Evolutionary conservation across 2,329 filamentous ascomycete species (phyloP), one percentile per base, ranked within the genome.

Genomic region (Penicillium expansum): DNA sequence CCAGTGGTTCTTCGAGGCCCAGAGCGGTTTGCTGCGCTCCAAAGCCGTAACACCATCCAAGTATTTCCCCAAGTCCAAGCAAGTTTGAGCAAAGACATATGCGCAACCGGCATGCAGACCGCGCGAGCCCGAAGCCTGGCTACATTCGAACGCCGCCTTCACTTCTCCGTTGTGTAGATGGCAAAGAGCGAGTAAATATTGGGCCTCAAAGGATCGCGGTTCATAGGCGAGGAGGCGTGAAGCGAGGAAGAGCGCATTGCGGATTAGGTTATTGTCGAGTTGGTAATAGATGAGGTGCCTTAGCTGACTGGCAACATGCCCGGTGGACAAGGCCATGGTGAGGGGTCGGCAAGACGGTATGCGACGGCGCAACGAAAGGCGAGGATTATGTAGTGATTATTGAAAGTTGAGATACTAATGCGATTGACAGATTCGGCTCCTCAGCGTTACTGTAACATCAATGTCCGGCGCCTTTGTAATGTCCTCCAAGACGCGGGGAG

Each of bases 211-310:
- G 20, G 87, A 90, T 67, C 89, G 86, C 24, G 89, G 85, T 67
- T 97, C 93, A 67, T 93, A 90, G 49, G 91, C 92, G 60, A 86
- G 83, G 20, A 97, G 84, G 62, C 94, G 86, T 69, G 93, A 91
- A 58, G 94, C 90, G 60, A 96, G 91, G 77, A 99, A 99, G 41
- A 96, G 86, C 55, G 94, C 94, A 71, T 96, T 97, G 55, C 92
- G 87, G 70, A 89, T 83, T 37, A 92, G 86, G 69, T 92, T 88
- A 72, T 96, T 96, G 80, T 99, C 94, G 73, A 99, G 86, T 71
- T 87, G 82, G 72, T 89, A 88, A 76, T 86, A 86, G 60, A 89
- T 83, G 48, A 87, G 78, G 66, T 87, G 83, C 68, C 85, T 80
- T 67, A 88, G 78, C 72, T 88, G 86, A 63, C 77, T 76, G 54